Percentiles rank a stretch among this genome's conserved stretches.
Conservation (phyloP, 2,329 filamentous ascomycete species). For the Byssoonygena ceratinophila region DNA sequence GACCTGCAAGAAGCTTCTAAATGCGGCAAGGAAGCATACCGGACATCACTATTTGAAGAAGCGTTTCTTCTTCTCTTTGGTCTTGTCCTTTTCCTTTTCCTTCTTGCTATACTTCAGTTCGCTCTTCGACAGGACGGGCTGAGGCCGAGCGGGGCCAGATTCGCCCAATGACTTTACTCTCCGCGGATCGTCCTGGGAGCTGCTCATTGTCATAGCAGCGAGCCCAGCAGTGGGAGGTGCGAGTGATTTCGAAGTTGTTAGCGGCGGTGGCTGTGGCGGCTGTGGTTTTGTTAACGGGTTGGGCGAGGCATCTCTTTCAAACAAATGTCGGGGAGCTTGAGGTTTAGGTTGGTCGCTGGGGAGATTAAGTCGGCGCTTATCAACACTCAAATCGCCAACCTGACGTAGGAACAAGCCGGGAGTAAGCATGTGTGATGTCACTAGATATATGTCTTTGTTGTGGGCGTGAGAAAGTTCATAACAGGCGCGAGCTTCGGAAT, state of each 20-base stretch:
- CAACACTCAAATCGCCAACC: conserved; percentile 64
- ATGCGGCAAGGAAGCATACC: background rate
- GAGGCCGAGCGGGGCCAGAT: background rate
- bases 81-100: conserved; percentile 33
- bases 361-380: conserved; percentile 65
- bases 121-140: conserved; percentile 5
- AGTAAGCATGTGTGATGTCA: conserved; percentile 85
- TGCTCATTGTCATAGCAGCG: conserved; percentile 30
- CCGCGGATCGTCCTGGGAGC: conserved; percentile 24
- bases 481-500: conserved; percentile 77
- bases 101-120: conserved; percentile 7
- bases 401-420: conserved; percentile 75
- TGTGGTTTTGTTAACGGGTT: conserved; percentile 29
- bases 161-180: conserved; percentile 12
- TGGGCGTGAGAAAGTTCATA: conserved; percentile 70
- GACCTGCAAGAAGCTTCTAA: background rate
- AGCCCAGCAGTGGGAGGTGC: conserved; percentile 23
- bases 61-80: conserved; percentile 48
- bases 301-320: conserved; percentile 56
- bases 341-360: conserved; percentile 69
- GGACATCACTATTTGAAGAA: conserved; percentile 23
- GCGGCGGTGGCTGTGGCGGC: conserved; percentile 36
- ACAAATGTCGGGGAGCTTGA: conserved; percentile 76
- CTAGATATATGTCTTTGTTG: conserved; percentile 73
- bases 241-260: conserved; percentile 19